Conservation (phyloP, 768 basidiomycete genomes). For the Hericium rajendrae region DNA sequence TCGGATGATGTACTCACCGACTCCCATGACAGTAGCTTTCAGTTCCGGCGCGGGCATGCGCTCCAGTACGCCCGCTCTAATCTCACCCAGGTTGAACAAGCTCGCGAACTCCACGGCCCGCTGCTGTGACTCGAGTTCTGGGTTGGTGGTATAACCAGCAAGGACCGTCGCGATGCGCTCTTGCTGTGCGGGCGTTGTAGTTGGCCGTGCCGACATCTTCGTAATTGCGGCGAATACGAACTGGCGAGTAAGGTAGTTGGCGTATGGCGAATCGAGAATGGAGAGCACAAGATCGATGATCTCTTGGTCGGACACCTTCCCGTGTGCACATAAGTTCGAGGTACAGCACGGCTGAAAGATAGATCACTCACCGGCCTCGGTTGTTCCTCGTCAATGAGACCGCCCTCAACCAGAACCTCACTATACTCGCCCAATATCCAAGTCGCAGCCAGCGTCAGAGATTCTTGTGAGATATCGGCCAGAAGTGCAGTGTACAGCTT, state of each 20-base stretch:
- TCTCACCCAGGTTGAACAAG: slow-evolving; percentile 68
- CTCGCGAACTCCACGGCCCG: slow-evolving; percentile 91
- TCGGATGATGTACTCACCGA: slow-evolving; percentile 42
- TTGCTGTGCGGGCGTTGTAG: slow-evolving; percentile 57
- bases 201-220: slow-evolving; percentile 79
- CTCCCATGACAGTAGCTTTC: slow-evolving; percentile 93
- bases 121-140: slow-evolving; percentile 92
- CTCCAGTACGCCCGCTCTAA: slow-evolving; percentile 80
- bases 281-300: slow-evolving; percentile 80
- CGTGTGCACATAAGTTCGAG: slow-evolving; percentile 1
- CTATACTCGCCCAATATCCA: slow-evolving; percentile 98
- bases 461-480: slow-evolving; percentile 92
- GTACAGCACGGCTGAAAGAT: not conserved
- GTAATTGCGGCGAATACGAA: slow-evolving; percentile 85
- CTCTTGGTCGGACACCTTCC: slow-evolving; percentile 69
- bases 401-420: slow-evolving; percentile 80
- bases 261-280: slow-evolving; percentile 87
- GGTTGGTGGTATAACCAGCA: slow-evolving; percentile 74
- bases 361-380: slow-evolving; percentile 45
- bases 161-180: slow-evolving; percentile 73
- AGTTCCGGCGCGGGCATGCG: slow-evolving; percentile 99
- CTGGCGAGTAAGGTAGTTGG: slow-evolving; percentile 84
- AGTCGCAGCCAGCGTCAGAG: slow-evolving; percentile 82
- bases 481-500: slow-evolving; percentile 82
- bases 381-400: slow-evolving; percentile 69